Percentiles rank a stretch among this genome's conserved stretches.
phyloP scores from a whole-genome alignment of 177 flowering plant genomes.

The Tripterygium wilfordii region DNA sequence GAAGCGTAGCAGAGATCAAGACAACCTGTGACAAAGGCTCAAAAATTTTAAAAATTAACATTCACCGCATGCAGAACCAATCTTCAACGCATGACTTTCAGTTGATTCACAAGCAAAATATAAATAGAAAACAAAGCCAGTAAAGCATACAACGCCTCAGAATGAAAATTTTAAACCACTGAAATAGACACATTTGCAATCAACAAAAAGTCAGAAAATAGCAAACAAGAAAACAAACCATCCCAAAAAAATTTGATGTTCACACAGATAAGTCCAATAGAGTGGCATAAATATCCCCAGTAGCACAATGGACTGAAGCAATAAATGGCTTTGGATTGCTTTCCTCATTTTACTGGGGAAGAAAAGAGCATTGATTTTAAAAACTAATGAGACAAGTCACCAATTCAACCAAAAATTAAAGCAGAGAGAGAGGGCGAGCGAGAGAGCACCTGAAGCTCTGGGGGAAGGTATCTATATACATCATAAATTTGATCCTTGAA shows the following conservation, averaged over 20 bases:
- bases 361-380: too few relatives aligned
- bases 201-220: constrained; percentile 3
- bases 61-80: background rate
- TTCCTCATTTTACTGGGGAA: too few relatives aligned
- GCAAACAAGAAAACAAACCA: too few relatives aligned
- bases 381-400: background rate
- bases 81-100: background rate
- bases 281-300: too few relatives aligned
- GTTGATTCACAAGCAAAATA: too few relatives aligned
- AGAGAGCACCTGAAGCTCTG: constrained; percentile 73
- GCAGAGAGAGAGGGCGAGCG: background rate
- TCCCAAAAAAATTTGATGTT: too few relatives aligned
- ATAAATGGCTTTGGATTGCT: too few relatives aligned
- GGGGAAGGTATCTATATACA: constrained; percentile 86
- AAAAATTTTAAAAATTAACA: constrained; percentile 1
- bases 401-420: background rate
- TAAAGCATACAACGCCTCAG: too few relatives aligned
- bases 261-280: too few relatives aligned
- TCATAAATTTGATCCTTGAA: constrained; percentile 63
- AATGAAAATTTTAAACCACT: too few relatives aligned
- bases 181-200: background rate
- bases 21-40: constrained; percentile 45
- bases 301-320: too few relatives aligned
- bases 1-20: constrained; percentile 87
- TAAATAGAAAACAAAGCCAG: too few relatives aligned